Percentiles rank a stretch among this genome's conserved stretches.
These are phyloP conservation scores for Kandelia obovata DNA, from an alignment of 345 rosid species.

Conservation along the genomic window DNA sequence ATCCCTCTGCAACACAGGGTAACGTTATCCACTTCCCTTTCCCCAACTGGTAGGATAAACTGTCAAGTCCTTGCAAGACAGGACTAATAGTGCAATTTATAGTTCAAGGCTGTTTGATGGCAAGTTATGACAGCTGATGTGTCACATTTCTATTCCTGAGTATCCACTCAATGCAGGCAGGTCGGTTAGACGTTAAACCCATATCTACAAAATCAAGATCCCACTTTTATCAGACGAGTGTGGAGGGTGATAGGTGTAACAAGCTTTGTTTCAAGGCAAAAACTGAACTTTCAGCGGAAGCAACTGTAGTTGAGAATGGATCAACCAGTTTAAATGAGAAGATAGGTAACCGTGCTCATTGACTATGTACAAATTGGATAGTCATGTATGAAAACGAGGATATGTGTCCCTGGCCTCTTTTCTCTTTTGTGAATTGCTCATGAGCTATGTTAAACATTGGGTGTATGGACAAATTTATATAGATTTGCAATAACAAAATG, in stretches of 20 bases:
- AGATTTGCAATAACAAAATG: neutral
- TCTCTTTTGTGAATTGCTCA: too few species aligned
- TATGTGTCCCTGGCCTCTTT: too few species aligned
- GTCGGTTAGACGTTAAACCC: conserved; percentile 19
- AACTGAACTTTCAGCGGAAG: conserved; percentile 50
- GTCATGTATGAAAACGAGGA: neutral
- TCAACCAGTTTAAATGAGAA: conserved; percentile 31
- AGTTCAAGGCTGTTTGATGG: neutral
- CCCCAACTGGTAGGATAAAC: too few species aligned
- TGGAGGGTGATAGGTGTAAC: conserved; percentile 25
- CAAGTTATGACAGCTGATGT: neutral
- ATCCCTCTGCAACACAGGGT: conserved; percentile 52
- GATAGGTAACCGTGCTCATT: conserved; percentile 37
- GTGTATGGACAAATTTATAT: neutral
- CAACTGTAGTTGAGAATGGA: conserved; percentile 49
- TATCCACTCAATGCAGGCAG: conserved; percentile 27
- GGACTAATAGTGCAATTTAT: neutral
- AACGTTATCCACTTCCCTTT: neutral
- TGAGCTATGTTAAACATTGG: neutral
- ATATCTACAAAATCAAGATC: conserved; percentile 20
- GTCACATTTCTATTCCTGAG: too few species aligned
- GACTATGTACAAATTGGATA: neutral
- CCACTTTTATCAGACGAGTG: conserved; percentile 19
- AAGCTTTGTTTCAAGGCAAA: conserved; percentile 35
- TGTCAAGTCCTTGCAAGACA: too few species aligned